Conservation (phyloP, 257 asterid genomes). For the Ballota nigra region DNA sequence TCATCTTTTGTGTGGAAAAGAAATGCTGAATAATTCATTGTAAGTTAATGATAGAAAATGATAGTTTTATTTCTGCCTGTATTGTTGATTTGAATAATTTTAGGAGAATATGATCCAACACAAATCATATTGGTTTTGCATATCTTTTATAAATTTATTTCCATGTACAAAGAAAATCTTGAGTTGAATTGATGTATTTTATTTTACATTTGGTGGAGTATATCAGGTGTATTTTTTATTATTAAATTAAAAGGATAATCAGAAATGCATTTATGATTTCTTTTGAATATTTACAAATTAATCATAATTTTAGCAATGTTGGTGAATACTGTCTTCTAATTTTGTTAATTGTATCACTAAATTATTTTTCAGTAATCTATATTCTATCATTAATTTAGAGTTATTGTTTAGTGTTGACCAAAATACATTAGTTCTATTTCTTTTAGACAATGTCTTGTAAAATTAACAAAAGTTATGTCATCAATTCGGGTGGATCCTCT, state of each 20-base stretch:
- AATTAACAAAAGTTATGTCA: too few relatives aligned
- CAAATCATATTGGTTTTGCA: slow-evolving; percentile 1
- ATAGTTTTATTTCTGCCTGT: slow-evolving; percentile 19
- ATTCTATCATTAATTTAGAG: neutral
- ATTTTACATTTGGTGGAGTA: neutral
- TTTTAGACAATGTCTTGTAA: too few relatives aligned
- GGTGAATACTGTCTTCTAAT: neutral
- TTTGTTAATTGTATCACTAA: too few relatives aligned
- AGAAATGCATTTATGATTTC: too few relatives aligned
- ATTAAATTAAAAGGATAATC: neutral
- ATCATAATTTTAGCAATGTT: neutral
- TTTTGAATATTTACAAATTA: too few relatives aligned
- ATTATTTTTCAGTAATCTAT: too few relatives aligned
- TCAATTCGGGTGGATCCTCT: too few relatives aligned
- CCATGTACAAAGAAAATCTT: neutral
- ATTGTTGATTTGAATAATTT: slow-evolving; percentile 19
- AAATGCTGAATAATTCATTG: slow-evolving; percentile 12
- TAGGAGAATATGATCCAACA: slow-evolving; percentile 17
- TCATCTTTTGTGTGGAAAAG: slow-evolving; percentile 21
- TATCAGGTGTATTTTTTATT: neutral
- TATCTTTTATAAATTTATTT: neutral
- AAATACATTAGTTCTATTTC: neutral
- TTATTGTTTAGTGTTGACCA: too few relatives aligned
- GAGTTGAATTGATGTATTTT: too few relatives aligned
- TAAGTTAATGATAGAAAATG: slow-evolving; percentile 20